Evolutionary conservation across 352 stramenopile genomes (phyloP).

Genomic region (Nothophytophthora sp.): DNA sequence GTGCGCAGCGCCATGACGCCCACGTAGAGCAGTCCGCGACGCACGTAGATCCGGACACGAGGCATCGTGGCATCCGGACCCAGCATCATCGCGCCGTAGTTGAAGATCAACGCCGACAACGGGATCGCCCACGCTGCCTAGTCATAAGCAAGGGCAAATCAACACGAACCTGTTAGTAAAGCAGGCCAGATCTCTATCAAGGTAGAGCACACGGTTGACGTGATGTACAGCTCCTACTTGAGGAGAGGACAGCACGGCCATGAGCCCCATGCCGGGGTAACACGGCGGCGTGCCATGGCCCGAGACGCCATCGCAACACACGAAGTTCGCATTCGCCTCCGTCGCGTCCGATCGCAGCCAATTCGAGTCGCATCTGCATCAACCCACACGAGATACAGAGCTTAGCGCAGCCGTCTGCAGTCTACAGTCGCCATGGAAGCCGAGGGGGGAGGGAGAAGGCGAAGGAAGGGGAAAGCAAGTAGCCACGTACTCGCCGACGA

Average conservation of each 20-base stretch:
- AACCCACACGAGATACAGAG: background rate
- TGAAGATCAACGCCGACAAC: conserved; percentile 58
- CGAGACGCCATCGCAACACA: conserved; percentile 51
- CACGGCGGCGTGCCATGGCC: conserved; percentile 40
- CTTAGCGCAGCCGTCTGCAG: background rate
- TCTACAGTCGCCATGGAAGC: too few relatives aligned
- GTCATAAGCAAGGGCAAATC: conserved; percentile 6
- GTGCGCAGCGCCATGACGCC: conserved; percentile 64
- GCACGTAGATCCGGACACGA: conserved; percentile 55
- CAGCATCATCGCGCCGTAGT: conserved; percentile 72
- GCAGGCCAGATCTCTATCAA: background rate
- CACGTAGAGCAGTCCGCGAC: conserved; percentile 58
- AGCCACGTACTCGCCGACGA: conserved; percentile 63
- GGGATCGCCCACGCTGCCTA: conserved; percentile 71
- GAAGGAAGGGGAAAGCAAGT: background rate
- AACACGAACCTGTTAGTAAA: background rate
- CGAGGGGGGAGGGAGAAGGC: conserved; percentile 1
- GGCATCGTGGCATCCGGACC: conserved; percentile 44
- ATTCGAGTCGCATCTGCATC: conserved; percentile 60
- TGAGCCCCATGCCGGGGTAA: conserved; percentile 67
- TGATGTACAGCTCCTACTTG: conserved; percentile 24
- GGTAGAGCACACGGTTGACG: background rate
- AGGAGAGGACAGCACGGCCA: conserved; percentile 44
- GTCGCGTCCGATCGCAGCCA: conserved; percentile 50
- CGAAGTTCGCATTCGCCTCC: conserved; percentile 28